Conservation (phyloP, 306 rosid genomes). For the Biancaea sappan region DNA sequence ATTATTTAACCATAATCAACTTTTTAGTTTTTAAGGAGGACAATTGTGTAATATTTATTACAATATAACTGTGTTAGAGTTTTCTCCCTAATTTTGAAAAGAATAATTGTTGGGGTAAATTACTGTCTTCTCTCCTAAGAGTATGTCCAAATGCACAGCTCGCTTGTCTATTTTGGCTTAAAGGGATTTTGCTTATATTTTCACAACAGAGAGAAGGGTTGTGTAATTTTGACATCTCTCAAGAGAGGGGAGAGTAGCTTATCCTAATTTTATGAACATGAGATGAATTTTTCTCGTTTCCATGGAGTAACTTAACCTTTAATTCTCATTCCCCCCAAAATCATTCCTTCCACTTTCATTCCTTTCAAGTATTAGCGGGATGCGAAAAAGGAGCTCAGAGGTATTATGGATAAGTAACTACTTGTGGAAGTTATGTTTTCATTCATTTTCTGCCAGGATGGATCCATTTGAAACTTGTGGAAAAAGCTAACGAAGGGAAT, state of each 20-base stretch:
- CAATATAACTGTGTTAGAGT: background rate
- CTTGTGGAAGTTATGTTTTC: conserved; percentile 29
- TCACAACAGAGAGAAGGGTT: no score
- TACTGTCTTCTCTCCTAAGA: no score
- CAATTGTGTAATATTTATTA: background rate
- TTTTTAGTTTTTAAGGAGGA: background rate
- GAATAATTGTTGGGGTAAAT: no score
- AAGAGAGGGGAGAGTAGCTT: no score
- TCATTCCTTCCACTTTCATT: background rate
- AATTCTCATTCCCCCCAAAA: background rate
- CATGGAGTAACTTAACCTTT: background rate
- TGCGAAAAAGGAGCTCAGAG: background rate
- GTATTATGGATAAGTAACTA: conserved; percentile 14
- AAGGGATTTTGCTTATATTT: no score
- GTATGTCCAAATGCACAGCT: no score
- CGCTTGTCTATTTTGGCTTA: no score
- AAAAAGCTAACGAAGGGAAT: conserved; percentile 78
- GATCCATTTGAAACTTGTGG: conserved; percentile 85
- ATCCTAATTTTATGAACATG: no score
- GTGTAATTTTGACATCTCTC: no score
- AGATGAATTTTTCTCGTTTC: background rate
- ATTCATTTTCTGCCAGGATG: conserved; percentile 65
- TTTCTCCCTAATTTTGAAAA: no score
- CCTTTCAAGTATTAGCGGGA: background rate
- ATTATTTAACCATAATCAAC: background rate